Conservation (phyloP, 1,284 basidiomycete species). For the Somion occarium region DNA sequence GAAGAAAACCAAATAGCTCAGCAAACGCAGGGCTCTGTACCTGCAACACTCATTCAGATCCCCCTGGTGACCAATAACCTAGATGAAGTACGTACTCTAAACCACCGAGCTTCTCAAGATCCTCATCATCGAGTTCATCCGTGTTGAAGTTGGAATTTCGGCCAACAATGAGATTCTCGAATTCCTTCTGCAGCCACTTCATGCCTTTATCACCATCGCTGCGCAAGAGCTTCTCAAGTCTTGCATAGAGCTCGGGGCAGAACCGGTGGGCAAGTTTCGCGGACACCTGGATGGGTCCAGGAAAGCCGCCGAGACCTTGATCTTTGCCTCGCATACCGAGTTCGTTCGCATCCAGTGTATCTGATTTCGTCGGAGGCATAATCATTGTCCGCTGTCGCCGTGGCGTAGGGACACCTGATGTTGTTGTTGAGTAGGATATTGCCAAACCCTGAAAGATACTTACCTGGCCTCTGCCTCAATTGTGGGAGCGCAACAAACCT, state of each 20-base stretch:
- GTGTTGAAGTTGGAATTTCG: conserved; percentile 73
- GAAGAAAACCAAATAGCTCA: conserved; percentile 43
- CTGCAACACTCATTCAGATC: conserved; percentile 7
- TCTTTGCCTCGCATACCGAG: conserved; percentile 23
- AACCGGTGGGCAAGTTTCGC: conserved; percentile 27
- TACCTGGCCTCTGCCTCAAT: conserved; percentile 16
- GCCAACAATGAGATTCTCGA: conserved; percentile 46
- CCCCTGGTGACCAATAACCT: conserved; percentile 30
- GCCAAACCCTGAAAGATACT: not conserved
- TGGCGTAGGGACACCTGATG: conserved; percentile 8
- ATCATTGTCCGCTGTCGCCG: conserved; percentile 13
- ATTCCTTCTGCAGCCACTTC: conserved; percentile 31
- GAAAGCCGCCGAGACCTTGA: conserved; percentile 41
- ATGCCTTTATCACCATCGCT: conserved; percentile 2
- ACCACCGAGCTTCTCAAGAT: conserved; percentile 78
- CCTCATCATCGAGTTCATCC: conserved; percentile 61
- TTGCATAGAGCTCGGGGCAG: conserved; percentile 30
- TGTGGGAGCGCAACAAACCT: no score
- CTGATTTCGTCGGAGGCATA: conserved; percentile 7
- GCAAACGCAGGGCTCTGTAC: conserved; percentile 23
- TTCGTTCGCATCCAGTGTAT: conserved; percentile 2
- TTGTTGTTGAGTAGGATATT: not conserved
- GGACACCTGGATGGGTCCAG: conserved; percentile 35
- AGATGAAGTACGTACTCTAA: conserved; percentile 52
- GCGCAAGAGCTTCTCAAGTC: conserved; percentile 20